Conservation (phyloP, 108 stramenopile species). For the Mayamaea pseudoterrestris region DNA sequence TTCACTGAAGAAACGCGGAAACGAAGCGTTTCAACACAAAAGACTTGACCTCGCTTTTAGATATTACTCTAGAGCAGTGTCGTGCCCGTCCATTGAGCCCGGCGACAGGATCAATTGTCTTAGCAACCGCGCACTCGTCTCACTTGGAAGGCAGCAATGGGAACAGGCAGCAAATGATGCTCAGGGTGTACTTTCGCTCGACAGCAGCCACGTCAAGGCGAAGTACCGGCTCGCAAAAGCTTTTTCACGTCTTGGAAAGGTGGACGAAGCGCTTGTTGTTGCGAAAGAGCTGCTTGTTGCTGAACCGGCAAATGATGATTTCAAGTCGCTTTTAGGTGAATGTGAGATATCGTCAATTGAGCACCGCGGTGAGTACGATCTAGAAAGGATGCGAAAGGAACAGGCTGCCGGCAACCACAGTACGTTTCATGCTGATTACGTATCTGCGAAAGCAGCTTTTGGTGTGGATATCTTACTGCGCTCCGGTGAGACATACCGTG, state of each 20-base stretch:
- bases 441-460: constrained; percentile 1
- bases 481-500: constrained; percentile 2
- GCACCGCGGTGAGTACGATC: constrained; percentile 4
- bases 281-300: not conserved
- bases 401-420: not conserved
- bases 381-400: constrained; percentile 8
- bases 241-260: constrained; percentile 1
- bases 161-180: constrained; percentile 3
- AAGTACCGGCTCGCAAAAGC: constrained; percentile 17
- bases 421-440: constrained; percentile 12
- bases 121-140: constrained; percentile 12
- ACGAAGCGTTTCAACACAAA: constrained; percentile 5
- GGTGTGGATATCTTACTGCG: constrained; percentile 3
- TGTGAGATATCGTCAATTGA: constrained; percentile 1
- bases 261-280: not conserved
- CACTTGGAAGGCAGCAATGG: constrained; percentile 6
- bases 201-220: constrained; percentile 3
- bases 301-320: no score
- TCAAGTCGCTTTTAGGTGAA: constrained; percentile 1
- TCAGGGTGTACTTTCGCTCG: constrained; percentile 3
- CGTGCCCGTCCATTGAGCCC: not conserved
- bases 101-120: constrained; percentile 8
- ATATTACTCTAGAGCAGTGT: constrained; percentile 1
- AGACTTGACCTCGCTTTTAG: not conserved
- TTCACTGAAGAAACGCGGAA: not conserved